Base-by-base conservation (phyloP, 2,329 filamentous ascomycete genomes). In the Pyrenochaeta sp. region DNA sequence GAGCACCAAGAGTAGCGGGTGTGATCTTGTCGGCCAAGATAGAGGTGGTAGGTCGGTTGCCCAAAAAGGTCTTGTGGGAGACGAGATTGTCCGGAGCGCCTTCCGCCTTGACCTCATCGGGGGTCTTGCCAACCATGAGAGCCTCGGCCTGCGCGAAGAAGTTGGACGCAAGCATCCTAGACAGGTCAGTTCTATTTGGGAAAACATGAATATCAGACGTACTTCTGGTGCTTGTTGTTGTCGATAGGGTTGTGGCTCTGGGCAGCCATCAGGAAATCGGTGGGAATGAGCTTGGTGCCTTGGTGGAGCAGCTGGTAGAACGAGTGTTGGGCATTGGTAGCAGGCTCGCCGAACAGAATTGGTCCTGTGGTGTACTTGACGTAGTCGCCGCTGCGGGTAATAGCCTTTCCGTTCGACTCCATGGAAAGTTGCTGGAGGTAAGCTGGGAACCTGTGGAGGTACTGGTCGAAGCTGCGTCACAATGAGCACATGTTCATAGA, bases 281-380 rank as follows among this genome's bases (percentile, higher is more conserved):
- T 90, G 15, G 95, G 95, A 77, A 99, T 98, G 74, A 99, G 89
- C 88, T 98, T 98, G 72, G 95, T 99, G 74, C 95, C 95, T 82
- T 99, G 95, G 86, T 99, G 95, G 58, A 99, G 89, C 47, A 99
- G 90, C 86, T 99, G 95, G 90, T 96, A 99, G 89, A 99, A 99
- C 61, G 95, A 98, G 87, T 99, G 95, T 84, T 99, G 95, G 44
- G 95, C 95, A 78, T 99, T 99, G 79, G 95, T 99, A 81, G 93
- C 96, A 52, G 95, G 95, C 85, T 99, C 95, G 76, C 95, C 95
- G 77, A 99, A 99, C 64, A 99, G 84, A 77, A 99, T 94, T 53
- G 95, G 88, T 48, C 95, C 94, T 37, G 95, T 99, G 57, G 93
- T 97, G 85, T 99, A 99, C 83, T 97, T 97, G 76, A 96, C 93